phyloP scores from a whole-genome alignment of 2,329 filamentous ascomycete species.

The Xenoacremonium recifei region DNA sequence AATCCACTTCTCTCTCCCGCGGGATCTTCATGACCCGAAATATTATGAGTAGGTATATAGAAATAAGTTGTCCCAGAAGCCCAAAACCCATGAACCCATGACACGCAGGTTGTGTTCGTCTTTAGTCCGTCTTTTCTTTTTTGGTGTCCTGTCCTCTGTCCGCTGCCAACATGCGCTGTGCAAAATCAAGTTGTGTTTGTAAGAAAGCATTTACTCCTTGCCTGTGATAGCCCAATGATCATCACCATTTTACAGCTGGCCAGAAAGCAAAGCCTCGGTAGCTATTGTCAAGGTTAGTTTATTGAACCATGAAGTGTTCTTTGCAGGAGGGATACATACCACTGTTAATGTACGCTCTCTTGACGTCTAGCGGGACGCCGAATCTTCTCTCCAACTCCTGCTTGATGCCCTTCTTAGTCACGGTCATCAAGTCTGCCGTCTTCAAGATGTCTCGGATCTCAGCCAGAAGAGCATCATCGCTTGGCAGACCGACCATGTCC shows the following conservation, averaged over 20 bases:
- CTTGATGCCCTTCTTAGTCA: slow-evolving; percentile 99
- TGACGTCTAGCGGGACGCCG: slow-evolving; percentile 79
- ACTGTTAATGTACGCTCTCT: slow-evolving; percentile 90
- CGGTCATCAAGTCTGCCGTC: slow-evolving; percentile 92
- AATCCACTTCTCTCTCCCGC: background rate
- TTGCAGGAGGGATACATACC: slow-evolving; percentile 54
- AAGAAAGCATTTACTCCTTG: slow-evolving; percentile 11
- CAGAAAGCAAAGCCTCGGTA: slow-evolving; percentile 76
- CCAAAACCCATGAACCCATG: background rate
- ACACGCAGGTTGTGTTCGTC: no score
- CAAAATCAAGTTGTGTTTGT: no score
- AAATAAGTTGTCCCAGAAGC: slow-evolving; percentile 1
- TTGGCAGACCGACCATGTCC: slow-evolving; percentile 74
- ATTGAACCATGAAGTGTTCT: slow-evolving; percentile 4
- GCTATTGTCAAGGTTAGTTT: slow-evolving; percentile 45
- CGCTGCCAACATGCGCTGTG: slow-evolving; percentile 17
- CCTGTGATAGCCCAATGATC: slow-evolving; percentile 8
- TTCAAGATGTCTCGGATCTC: slow-evolving; percentile 94
- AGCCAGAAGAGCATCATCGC: slow-evolving; percentile 83
- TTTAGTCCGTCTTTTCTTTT: slow-evolving; percentile 16
- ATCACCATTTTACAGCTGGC: slow-evolving; percentile 60
- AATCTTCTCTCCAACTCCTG: slow-evolving; percentile 88
- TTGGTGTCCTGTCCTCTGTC: slow-evolving; percentile 22
- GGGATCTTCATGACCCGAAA: background rate
- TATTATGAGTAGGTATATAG: background rate